Conservation (phyloP, 345 rosid species). For the Melaleuca alternifolia region DNA sequence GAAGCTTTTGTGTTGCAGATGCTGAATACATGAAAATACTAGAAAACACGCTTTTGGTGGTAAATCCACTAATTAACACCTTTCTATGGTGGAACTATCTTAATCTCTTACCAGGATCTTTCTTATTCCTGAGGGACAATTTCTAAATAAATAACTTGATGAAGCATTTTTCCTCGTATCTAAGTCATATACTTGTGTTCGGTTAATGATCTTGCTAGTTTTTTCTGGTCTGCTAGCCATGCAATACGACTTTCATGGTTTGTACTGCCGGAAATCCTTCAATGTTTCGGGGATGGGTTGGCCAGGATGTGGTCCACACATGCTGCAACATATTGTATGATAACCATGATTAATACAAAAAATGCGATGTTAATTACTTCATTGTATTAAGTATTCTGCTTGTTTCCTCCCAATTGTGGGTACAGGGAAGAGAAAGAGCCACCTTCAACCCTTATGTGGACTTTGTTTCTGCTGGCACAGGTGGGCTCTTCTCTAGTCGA, state of each 20-base stretch:
- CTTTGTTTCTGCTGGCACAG: conserved; percentile 92
- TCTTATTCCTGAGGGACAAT: neutral
- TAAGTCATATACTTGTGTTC: neutral
- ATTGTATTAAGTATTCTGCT: neutral
- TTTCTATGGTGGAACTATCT: neutral
- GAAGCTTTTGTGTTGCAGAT: neutral
- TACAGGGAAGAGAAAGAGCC: conserved; percentile 85
- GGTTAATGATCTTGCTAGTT: neutral
- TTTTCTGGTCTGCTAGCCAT: neutral
- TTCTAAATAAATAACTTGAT: neutral
- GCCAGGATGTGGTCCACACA: neutral
- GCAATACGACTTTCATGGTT: neutral
- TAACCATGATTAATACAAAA: neutral
- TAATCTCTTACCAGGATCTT: neutral
- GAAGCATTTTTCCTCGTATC: neutral
- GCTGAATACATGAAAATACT: neutral
- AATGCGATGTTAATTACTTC: neutral
- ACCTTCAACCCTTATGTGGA: conserved; percentile 93
- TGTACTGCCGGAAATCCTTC: neutral
- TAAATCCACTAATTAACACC: neutral
- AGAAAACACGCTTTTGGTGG: neutral
- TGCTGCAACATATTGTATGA: neutral
- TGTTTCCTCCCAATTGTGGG: conserved; percentile 5
- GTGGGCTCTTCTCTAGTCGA: conserved; percentile 17
- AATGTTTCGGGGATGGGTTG: neutral